A percentile compares a stretch with the other conserved stretches of the same genome.
These are phyloP conservation scores for Pseudozyma sp. DNA, from an alignment of 1,284 basidiomycete genomes.

Conservation along the genomic window DNA sequence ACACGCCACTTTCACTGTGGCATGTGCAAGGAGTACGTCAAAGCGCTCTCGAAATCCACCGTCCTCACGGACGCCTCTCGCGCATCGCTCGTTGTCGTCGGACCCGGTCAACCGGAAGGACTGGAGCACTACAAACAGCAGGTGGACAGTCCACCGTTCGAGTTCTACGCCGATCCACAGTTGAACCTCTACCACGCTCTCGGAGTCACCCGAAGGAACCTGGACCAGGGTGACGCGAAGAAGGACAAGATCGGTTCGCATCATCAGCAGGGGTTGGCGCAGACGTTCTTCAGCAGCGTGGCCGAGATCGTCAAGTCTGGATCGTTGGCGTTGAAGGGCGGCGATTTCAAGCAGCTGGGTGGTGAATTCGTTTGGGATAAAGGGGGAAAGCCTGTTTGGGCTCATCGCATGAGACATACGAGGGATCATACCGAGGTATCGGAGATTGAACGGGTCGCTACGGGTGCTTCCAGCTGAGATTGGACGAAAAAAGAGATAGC, in stretches of 20 bases:
- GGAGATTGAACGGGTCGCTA: slow-evolving; percentile 18
- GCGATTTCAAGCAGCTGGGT: slow-evolving; percentile 50
- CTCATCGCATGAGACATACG: slow-evolving; percentile 50
- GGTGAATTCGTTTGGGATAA: slow-evolving; percentile 40
- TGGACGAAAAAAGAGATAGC: not conserved
- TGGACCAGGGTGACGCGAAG: slow-evolving; percentile 24
- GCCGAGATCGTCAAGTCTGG: slow-evolving; percentile 32
- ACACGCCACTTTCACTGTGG: slow-evolving; percentile 55
- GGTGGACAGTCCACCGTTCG: slow-evolving; percentile 18
- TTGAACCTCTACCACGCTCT: slow-evolving; percentile 42
- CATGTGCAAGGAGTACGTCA: slow-evolving; percentile 47
- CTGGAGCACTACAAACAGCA: slow-evolving; percentile 22
- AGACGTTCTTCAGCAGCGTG: slow-evolving; percentile 19
- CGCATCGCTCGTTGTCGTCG: slow-evolving; percentile 34
- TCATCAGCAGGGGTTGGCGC: slow-evolving; percentile 9
- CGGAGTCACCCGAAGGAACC: slow-evolving; percentile 27
- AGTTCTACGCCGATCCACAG: slow-evolving; percentile 42
- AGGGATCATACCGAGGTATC: slow-evolving; percentile 41
- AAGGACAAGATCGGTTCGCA: slow-evolving; percentile 34
- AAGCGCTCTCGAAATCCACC: slow-evolving; percentile 19
- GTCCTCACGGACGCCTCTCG: slow-evolving; percentile 17
- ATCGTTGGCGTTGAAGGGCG: slow-evolving; percentile 29
- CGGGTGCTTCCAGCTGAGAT: not conserved
- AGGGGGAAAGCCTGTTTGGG: slow-evolving; percentile 18
- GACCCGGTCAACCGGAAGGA: slow-evolving; percentile 30